Evolutionary conservation across 2,329 filamentous ascomycete genomes (phyloP).

Genomic region (Neofusicoccum kwambonambiense): DNA sequence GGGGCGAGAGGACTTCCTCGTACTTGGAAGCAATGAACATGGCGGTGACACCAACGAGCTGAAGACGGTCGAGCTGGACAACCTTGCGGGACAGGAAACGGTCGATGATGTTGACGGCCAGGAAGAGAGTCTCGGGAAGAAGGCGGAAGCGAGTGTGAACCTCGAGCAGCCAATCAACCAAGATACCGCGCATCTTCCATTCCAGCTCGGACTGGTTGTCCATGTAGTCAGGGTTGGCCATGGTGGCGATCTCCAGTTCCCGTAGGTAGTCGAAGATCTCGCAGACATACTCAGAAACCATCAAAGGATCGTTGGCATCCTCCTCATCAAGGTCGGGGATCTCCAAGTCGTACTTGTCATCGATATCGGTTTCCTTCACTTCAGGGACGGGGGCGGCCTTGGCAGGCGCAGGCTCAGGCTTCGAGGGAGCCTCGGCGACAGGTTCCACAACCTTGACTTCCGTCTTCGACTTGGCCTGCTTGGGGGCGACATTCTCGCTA

Average conservation of each 20-base stretch:
- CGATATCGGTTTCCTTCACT: slow-evolving; percentile 31
- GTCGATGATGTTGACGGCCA: slow-evolving; percentile 97
- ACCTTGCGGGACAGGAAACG: slow-evolving; percentile 95
- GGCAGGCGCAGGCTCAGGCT: slow-evolving; percentile 30
- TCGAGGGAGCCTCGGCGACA: slow-evolving; percentile 30
- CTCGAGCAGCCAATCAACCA: slow-evolving; percentile 97
- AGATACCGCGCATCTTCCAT: slow-evolving; percentile 97
- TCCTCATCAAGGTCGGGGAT: slow-evolving; percentile 72
- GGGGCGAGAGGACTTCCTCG: slow-evolving; percentile 94
- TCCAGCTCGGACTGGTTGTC: slow-evolving; percentile 89
- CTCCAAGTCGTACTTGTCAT: slow-evolving; percentile 14
- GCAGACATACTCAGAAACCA: slow-evolving; percentile 95
- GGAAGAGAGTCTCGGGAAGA: slow-evolving; percentile 91
- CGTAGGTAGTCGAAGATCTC: slow-evolving; percentile 97
- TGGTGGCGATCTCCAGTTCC: slow-evolving; percentile 75
- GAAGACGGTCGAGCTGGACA: slow-evolving; percentile 91
- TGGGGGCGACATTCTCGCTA: slow-evolving; percentile 65
- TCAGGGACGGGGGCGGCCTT: slow-evolving; percentile 21
- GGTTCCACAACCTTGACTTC: slow-evolving; percentile 24
- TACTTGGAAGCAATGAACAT: slow-evolving; percentile 99
- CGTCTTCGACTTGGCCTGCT: slow-evolving; percentile 25
- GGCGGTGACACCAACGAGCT: slow-evolving; percentile 94
- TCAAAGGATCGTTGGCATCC: slow-evolving; percentile 88
- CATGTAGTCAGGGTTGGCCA: slow-evolving; percentile 95
- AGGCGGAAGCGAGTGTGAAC: slow-evolving; percentile 96